Percentiles rank a stretch among this genome's conserved stretches.
phyloP scores from a whole-genome alignment of 768 basidiomycete species.

The Boletellus emodensis region DNA sequence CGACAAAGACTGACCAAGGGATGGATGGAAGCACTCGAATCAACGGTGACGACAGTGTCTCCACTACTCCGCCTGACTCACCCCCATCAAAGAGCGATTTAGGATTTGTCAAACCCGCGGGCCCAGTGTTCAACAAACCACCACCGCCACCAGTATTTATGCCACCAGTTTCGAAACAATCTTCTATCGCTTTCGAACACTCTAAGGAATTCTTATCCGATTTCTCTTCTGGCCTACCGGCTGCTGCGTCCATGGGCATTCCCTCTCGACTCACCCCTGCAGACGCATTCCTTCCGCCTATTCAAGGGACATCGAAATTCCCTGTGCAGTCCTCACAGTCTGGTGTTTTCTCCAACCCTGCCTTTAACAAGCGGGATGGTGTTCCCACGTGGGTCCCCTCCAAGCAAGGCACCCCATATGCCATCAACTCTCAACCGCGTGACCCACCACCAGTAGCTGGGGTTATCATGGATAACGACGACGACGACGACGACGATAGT shows the following conservation, averaged over 20 bases:
- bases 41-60: conserved; percentile 35
- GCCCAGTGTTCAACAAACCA: conserved; percentile 60
- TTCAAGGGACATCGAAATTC: conserved; percentile 29
- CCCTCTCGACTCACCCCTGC: conserved; percentile 31
- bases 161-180: conserved; percentile 20
- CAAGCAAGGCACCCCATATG: conserved; percentile 59
- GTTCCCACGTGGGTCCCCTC: conserved; percentile 52
- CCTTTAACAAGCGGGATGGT: conserved; percentile 48
- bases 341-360: conserved; percentile 44
- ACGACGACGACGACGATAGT: conserved; percentile 65
- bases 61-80: conserved; percentile 58
- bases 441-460: not conserved
- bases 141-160: conserved; percentile 28
- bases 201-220: conserved; percentile 34
- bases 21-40: conserved; percentile 4
- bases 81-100: conserved; percentile 36
- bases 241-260: conserved; percentile 45
- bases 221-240: conserved; percentile 37
- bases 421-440: conserved; percentile 36
- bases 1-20: conserved; percentile 15
- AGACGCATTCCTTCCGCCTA: conserved; percentile 14
- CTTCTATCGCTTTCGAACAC: conserved; percentile 1
- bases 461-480: conserved; percentile 39
- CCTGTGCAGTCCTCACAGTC: conserved; percentile 55
- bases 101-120: conserved; percentile 34